These are phyloP conservation scores for Acer negundo DNA, from an alignment of 345 rosid genomes.

Conservation along the genomic window DNA sequence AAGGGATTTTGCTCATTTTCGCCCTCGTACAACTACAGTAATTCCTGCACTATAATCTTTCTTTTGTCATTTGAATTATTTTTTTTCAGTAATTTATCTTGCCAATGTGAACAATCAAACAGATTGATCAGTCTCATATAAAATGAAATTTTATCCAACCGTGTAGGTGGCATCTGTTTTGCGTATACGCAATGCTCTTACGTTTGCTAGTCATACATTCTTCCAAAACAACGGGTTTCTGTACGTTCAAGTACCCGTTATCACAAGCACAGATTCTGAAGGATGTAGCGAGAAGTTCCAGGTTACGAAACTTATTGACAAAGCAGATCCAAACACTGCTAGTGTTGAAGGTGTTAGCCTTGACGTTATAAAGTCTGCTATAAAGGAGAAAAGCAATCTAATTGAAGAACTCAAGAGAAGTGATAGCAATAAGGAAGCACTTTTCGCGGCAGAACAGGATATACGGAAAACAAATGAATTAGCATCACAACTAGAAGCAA, in stretches of 20 bases:
- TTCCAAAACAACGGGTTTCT: conserved; percentile 69
- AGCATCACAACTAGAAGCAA: conserved; percentile 65
- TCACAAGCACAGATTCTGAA: conserved; percentile 65
- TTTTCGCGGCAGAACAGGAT: conserved; percentile 67
- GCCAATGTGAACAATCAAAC: neutral
- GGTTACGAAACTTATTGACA: conserved; percentile 49
- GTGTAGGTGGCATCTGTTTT: conserved; percentile 76
- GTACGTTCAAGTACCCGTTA: conserved; percentile 73
- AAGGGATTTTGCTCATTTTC: conserved; percentile 73
- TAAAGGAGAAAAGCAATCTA: conserved; percentile 58
- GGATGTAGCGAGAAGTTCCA: conserved; percentile 65
- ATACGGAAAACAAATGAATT: conserved; percentile 65
- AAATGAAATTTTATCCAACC: neutral
- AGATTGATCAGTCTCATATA: neutral
- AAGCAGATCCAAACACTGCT: conserved; percentile 24
- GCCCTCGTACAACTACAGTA: conserved; percentile 88
- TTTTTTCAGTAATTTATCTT: neutral
- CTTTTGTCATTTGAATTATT: neutral
- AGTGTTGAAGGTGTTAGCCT: conserved; percentile 41
- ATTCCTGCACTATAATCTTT: neutral
- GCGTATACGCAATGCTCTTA: conserved; percentile 64
- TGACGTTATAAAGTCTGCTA: conserved; percentile 61
- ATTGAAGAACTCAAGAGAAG: conserved; percentile 77
- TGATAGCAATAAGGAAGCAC: conserved; percentile 80
- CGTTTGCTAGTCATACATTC: conserved; percentile 69